Base-by-base conservation (phyloP, 768 basidiomycete genomes). In the Cubamyces lactineus region DNA sequence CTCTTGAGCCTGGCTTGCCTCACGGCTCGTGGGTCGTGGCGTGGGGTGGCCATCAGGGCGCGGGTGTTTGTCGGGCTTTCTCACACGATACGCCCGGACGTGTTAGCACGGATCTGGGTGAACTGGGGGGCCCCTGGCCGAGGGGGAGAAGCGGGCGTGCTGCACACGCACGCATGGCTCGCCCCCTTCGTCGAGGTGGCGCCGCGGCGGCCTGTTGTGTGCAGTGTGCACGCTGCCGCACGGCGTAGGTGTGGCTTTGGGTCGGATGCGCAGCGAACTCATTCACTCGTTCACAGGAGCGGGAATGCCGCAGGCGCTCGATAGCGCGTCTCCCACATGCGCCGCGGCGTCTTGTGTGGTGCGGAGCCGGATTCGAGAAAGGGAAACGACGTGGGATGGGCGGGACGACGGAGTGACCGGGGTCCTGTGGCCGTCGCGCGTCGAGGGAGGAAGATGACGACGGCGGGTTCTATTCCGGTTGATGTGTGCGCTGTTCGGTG, bases 31-130 rank as follows among this genome's bases (percentile, higher is more conserved):
- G n/a, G 26, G 13, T 41, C 41, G 50, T 30, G 28, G 28, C 21
- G 41, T 21, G 38, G 30, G 1, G 16, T 51, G 49, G 24, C 7
- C 47, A 19, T 19, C n/a, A 13, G 26, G 28, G 24, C 23, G 54
- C 59, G 63, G 63, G 43, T 23, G 17, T 24, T 61, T 61, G 45
- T 65, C 64, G 64, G 64, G 24, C 46, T 13, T 58, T 61, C 64
- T 26, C 59, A 61, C 64, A 51, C 52, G 55, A 50, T 43, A 26
- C 28, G 48, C 26, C 52, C 42, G 48, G 26, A n/a, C 28, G 59
- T 46, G 30, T 42, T 16, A 26, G 12, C 28, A 30, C 8, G 28
- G 28, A 30, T 30, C 8, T 8, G 28, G 28, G 3, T 8, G 28
- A n/a, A 8, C 8, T 3, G 28, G 28, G 28, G 28, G 8, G 28